phyloP scores from a whole-genome alignment of 371 early-diverging fungal genomes.

The Sporodiniella umbellata region DNA sequence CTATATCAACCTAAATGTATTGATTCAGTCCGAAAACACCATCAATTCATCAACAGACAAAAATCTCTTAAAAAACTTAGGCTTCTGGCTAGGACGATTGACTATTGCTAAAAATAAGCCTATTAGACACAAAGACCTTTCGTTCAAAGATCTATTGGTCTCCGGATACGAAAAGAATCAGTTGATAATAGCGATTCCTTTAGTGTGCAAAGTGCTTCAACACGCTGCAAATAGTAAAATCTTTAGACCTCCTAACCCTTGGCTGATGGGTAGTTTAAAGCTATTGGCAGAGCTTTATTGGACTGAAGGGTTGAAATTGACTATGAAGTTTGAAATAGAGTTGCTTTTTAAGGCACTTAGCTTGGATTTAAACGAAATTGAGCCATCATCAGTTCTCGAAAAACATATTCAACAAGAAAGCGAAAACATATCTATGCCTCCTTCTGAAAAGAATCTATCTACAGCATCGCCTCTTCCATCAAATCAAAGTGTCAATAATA shows the following conservation, averaged over 20 bases:
- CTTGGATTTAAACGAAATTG: conserved; percentile 82
- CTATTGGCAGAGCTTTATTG: conserved; percentile 91
- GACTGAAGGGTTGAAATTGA: conserved; percentile 87
- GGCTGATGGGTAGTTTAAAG: conserved; percentile 92
- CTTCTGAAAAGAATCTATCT: background rate
- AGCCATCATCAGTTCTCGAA: conserved; percentile 69
- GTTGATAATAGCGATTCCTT: conserved; percentile 94
- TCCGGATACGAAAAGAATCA: conserved; percentile 83
- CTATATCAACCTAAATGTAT: conserved; percentile 70
- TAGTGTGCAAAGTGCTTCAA: conserved; percentile 94
- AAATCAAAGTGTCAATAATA: no score
- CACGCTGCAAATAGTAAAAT: conserved; percentile 79
- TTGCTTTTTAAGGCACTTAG: conserved; percentile 86
- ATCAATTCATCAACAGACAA: conserved; percentile 82
- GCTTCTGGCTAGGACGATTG: conserved; percentile 94
- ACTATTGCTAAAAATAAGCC: conserved; percentile 91
- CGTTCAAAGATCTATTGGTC: conserved; percentile 89
- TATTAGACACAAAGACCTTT: conserved; percentile 89
- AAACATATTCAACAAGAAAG: conserved; percentile 51
- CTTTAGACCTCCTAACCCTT: conserved; percentile 95
- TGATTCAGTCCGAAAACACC: conserved; percentile 88
- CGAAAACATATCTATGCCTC: background rate
- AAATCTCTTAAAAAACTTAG: conserved; percentile 88
- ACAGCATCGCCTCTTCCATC: background rate
- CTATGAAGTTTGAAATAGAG: conserved; percentile 95